phyloP scores from a whole-genome alignment of 1,284 basidiomycete genomes.

The Volvariella surrecta region DNA sequence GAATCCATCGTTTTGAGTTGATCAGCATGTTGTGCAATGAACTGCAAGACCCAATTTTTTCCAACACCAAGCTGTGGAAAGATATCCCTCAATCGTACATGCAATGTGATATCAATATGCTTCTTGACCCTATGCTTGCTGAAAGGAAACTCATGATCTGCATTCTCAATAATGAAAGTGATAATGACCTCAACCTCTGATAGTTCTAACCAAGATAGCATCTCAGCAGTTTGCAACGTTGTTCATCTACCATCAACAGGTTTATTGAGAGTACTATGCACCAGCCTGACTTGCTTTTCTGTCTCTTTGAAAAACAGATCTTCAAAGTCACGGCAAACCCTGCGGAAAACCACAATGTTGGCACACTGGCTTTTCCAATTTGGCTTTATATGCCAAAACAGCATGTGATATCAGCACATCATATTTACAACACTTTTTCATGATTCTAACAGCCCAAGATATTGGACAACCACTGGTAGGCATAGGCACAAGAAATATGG shows the following conservation, averaged over 20 bases:
- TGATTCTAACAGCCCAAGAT: background rate
- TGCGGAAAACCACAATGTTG: conserved; percentile 3
- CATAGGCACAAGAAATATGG: background rate
- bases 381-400: conserved; percentile 6
- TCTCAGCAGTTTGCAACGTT: background rate
- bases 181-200: conserved; percentile 14
- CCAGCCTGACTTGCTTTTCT: conserved; percentile 11
- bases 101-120: conserved; percentile 21
- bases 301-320: conserved; percentile 9
- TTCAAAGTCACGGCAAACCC: conserved; percentile 12
- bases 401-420: conserved; percentile 9
- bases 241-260: conserved; percentile 10
- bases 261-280: conserved; percentile 11
- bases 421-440: background rate
- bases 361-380: conserved; percentile 6
- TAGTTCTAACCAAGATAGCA: background rate
- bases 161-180: conserved; percentile 16
- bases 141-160: conserved; percentile 25
- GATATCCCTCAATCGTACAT: conserved; percentile 15
- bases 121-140: conserved; percentile 21
- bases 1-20: conserved; percentile 19
- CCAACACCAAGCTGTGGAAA: conserved; percentile 27
- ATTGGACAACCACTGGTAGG: background rate
- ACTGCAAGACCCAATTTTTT: conserved; percentile 26
- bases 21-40: conserved; percentile 23